A percentile compares a stretch with the other conserved stretches of the same genome.
Conservation (phyloP, 352 stramenopile species). For the Thalassiosira hispida region DNA sequence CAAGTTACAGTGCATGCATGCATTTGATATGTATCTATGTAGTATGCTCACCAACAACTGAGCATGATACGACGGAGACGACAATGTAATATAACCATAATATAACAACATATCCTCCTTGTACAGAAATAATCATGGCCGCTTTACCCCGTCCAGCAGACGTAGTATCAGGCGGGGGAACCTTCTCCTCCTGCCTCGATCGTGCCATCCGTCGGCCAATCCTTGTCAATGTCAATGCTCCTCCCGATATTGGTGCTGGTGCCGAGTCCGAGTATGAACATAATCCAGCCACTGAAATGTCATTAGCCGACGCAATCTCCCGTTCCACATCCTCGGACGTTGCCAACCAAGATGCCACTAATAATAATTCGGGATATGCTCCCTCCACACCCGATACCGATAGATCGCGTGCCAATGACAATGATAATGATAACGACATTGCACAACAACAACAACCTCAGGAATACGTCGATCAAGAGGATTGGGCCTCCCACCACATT, state of each 20-base stretch:
- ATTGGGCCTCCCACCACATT: conserved; percentile 22
- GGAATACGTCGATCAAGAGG: not conserved
- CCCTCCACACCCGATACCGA: not conserved
- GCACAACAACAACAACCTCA: not conserved
- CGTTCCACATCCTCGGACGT: not conserved
- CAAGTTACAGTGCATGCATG: too few species aligned
- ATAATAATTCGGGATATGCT: not conserved
- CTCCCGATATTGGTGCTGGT: not conserved
- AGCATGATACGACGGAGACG: too few species aligned
- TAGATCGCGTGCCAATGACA: not conserved
- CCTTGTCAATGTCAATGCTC: not conserved
- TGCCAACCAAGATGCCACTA: not conserved
- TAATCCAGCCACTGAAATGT: not conserved
- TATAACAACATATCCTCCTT: not conserved
- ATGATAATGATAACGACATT: not conserved
- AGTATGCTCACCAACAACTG: too few species aligned
- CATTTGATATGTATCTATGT: too few species aligned
- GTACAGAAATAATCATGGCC: too few species aligned
- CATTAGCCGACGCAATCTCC: not conserved
- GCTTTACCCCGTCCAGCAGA: conserved; percentile 1
- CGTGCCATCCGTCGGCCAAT: conserved; percentile 35
- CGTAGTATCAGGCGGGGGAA: conserved; percentile 16
- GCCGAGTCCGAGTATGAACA: not conserved
- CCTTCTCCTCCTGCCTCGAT: conserved; percentile 26
- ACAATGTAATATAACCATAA: too few species aligned